Evolutionary conservation across 345 rosid species (phyloP), one percentile per base, ranked within the genome.

Genomic region (Eucalyptus urophylla): DNA sequence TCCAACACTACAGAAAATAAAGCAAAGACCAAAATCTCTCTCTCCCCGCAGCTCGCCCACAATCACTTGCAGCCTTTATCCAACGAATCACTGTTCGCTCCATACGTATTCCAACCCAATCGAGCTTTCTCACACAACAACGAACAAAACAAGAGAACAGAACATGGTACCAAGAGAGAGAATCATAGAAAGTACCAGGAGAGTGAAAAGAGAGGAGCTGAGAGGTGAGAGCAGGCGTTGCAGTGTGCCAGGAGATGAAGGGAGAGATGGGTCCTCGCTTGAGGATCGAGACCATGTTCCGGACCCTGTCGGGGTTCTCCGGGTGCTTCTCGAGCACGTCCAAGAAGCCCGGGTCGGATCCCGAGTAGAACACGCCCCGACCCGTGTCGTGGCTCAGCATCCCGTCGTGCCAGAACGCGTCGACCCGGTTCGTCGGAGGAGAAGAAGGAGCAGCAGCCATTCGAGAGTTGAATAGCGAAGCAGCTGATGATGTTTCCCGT

Each of bases 331-430:
- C 98, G 54, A 97, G 88, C 44, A 96, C 96, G 60, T 95, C 98
- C 6, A 95, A 91, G 93, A 97, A 95, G 1, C 97, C 99, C 0
- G 97, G 97, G 88, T 95, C 94, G 43, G 86, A 19, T 88, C 97
- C 98, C 40, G 94, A 86, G 90, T 97, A 95, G 90, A 96, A 96
- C 11, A 95, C 95, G 88, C 99, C 97, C 62, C 49, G 86, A 19
- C 97, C 97, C 22, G 96, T 89, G 88, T 94, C 92, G 90, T 96
- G 99, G 17, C 58, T 88, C 67, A 96, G 95, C 99, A 97, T 97
- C 83, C 97, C 97, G 14, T 97, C 96, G 91, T 96, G 93, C 99
- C 99, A 97, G 91, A 96, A 97, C 51, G 94, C 97, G 56, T 92
- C 89, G 27, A 97, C 92, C 65, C 69, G 47, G n/a, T 88, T 4